Evolutionary conservation across 768 basidiomycete genomes (phyloP), one percentile per base, ranked within the genome.

Genomic region (Pulveroboletus ravenelii): DNA sequence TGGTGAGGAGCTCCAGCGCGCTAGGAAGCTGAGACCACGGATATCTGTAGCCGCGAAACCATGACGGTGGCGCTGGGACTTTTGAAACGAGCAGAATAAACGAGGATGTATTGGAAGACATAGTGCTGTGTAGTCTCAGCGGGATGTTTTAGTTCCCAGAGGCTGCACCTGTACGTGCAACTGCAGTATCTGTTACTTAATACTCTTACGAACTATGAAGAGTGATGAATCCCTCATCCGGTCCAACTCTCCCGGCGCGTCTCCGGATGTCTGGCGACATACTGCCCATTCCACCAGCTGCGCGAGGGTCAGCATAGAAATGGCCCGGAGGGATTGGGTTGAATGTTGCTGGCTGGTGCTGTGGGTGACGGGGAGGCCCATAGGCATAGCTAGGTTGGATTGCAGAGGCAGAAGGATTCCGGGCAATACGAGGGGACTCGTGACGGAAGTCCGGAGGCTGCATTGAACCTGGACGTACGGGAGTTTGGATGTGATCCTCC

Each of bases 221-320:
- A n/a, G 66, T 4, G 10, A 68, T 68, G 34, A 66, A 70, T 15
- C 69, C 63, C 5, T 71, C 67, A 0, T 70, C 67, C 3, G 61
- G 63, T 30, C 63, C 69, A 46, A 68, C 40, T 40, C 68, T 64
- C 35, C 62, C 63, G 0, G 52, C 35, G 25, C 69, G 61, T 56
- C 67, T 59, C 35, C 67, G 62, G 29, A 70, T 59, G 36, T 71
- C 67, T 18, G 69, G 67, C 36, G 69, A 65, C 63, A 70, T 69
- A 12, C 58, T 66, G 6, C 65, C 60, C 67, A 74, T 71, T 20
- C 65, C 70, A 14, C 61, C 70, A 7, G 60, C 57, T 14, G 46
- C 18, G 36, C 60, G 62, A 41, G 66, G 66, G 36, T 62, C 59
- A 6, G 61, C 71, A 50, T 76, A 77, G 54, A 78, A 77, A 49